A percentile compares a stretch with the other conserved stretches of the same genome.
phyloP scores from a whole-genome alignment of 1,139 yeast genomes.

The Blastobotrys petasosporus region DNA sequence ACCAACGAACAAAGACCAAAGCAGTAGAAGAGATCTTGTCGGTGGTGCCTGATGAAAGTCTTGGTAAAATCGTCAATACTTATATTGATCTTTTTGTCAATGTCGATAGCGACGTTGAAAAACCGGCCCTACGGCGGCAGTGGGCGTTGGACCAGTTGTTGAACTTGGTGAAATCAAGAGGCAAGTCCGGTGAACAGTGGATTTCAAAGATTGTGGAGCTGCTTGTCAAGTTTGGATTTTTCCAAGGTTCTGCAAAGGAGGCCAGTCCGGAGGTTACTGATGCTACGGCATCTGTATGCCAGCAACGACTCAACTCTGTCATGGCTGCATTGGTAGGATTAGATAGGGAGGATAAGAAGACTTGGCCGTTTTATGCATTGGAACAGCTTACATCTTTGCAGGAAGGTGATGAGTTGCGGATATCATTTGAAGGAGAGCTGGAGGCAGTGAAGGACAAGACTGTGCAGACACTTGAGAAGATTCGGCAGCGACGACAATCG shows the following conservation, averaged over 20 bases:
- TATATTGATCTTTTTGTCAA: constrained; percentile 30
- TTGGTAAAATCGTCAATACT: constrained; percentile 31
- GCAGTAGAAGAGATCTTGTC: constrained; percentile 50
- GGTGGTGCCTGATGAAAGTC: constrained; percentile 26
- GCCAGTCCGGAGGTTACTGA: constrained; percentile 19
- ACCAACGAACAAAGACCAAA: constrained; percentile 68
- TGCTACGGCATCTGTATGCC: constrained; percentile 22
- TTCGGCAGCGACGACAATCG: constrained; percentile 38
- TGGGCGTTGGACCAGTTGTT: constrained; percentile 68
- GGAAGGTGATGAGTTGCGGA: constrained; percentile 19
- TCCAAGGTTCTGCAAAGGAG: constrained; percentile 31
- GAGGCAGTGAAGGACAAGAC: constrained; percentile 46
- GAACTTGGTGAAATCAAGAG: constrained; percentile 39
- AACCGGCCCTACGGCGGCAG: constrained; percentile 45
- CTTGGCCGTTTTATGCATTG: constrained; percentile 51
- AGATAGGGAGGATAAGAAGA: constrained; percentile 39
- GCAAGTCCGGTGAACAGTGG: constrained; percentile 32
- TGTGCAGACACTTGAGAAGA: constrained; percentile 43
- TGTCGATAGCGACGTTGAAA: constrained; percentile 30
- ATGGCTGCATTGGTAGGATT: constrained; percentile 40
- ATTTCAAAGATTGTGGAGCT: constrained; percentile 47
- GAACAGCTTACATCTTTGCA: constrained; percentile 20
- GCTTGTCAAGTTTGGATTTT: constrained; percentile 53
- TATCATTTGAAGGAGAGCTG: constrained; percentile 34
- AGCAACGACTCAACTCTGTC: constrained; percentile 60